These are phyloP conservation scores for Schizosaccharomyces octosporus DNA, from an alignment of 805 yeast genomes.

Conservation along the genomic window DNA sequence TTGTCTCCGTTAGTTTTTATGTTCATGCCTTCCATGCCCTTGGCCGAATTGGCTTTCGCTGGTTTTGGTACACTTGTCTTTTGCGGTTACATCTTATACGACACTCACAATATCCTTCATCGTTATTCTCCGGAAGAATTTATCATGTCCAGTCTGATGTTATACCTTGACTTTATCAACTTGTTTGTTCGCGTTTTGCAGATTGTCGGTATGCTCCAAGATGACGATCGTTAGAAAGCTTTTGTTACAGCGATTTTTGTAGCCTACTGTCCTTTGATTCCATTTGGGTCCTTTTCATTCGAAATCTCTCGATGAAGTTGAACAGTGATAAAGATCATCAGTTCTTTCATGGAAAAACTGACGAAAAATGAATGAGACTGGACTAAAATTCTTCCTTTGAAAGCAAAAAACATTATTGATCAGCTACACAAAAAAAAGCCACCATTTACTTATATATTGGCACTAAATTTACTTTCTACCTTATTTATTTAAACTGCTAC, in stretches of 20 bases:
- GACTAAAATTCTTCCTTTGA: no score
- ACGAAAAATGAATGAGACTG: no score
- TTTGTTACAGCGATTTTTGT: not conserved
- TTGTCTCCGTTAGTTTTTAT: conserved; percentile 47
- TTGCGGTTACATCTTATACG: conserved; percentile 46
- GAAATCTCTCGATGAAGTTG: no score
- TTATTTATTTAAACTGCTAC: no score
- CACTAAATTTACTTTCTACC: no score
- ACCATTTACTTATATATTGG: no score
- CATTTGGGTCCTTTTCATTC: no score
- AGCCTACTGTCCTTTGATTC: no score
- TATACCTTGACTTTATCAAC: conserved; percentile 64
- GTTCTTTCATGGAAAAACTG: no score
- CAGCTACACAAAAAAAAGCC: no score
- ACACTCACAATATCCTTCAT: conserved; percentile 59
- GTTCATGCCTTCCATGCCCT: conserved; percentile 36
- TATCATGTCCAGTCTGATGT: conserved; percentile 48
- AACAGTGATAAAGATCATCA: no score
- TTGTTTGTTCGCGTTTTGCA: conserved; percentile 55
- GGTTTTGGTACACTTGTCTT: conserved; percentile 53
- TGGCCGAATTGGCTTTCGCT: conserved; percentile 41
- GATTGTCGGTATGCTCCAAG: conserved; percentile 19
- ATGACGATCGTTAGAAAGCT: conserved; percentile 4
- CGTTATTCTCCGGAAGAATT: conserved; percentile 63
- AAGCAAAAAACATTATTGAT: no score